Percentiles rank a stretch among this genome's conserved stretches.
Evolutionary conservation across 441 rosid genomes (phyloP).

Genomic region (Melastoma candidum): DNA sequence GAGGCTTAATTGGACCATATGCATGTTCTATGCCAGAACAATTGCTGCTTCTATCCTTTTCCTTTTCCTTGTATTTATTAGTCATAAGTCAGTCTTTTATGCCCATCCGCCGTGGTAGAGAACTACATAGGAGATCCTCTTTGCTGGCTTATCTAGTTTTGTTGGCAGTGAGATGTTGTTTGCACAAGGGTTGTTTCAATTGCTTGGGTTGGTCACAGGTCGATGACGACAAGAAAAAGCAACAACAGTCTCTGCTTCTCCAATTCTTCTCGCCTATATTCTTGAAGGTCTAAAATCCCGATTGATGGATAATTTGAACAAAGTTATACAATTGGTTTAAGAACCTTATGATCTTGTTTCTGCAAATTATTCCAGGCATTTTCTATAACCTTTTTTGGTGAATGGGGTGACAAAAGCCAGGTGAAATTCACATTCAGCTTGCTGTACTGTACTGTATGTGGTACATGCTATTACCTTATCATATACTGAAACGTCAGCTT

Average conservation of each 20-base stretch:
- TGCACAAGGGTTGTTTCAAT: neutral
- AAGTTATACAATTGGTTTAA: conserved; percentile 3
- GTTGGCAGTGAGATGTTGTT: neutral
- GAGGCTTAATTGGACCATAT: too few relatives aligned
- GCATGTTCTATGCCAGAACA: too few relatives aligned
- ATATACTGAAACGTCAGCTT: neutral
- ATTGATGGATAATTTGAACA: neutral
- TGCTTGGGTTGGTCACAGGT: conserved; percentile 26
- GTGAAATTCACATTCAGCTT: conserved; percentile 21
- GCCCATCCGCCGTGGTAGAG: too few relatives aligned
- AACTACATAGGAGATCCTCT: too few relatives aligned
- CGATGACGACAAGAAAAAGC: conserved; percentile 69
- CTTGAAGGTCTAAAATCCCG: conserved; percentile 46
- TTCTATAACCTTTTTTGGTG: conserved; percentile 91
- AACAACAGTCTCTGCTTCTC: conserved; percentile 51
- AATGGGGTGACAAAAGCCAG: conserved; percentile 99
- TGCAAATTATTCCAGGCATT: conserved; percentile 52
- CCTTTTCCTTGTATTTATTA: too few relatives aligned
- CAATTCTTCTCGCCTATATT: conserved; percentile 86
- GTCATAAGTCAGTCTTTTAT: too few relatives aligned
- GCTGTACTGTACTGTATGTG: neutral
- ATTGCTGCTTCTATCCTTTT: too few relatives aligned
- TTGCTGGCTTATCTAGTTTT: too few relatives aligned
- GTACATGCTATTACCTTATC: neutral
- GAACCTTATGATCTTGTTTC: conserved; percentile 10